A percentile compares a stretch with the other conserved stretches of the same genome.
Evolutionary conservation across 2,329 filamentous ascomycete genomes (phyloP).

Genomic region (Neospermospora avenae): DNA sequence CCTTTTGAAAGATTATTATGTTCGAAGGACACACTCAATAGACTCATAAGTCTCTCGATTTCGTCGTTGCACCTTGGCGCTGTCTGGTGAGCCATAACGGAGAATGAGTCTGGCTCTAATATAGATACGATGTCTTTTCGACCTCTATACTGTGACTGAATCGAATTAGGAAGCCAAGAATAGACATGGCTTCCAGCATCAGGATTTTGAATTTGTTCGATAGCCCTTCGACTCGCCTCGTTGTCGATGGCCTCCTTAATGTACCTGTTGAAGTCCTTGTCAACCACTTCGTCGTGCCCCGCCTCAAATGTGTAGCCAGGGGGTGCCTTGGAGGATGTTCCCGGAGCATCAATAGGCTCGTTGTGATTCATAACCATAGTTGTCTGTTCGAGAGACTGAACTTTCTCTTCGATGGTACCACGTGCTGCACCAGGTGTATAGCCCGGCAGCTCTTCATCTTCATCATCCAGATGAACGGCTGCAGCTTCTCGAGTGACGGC

Average conservation of each 20-base stretch:
- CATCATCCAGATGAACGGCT: background rate
- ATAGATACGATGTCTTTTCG: conserved; percentile 11
- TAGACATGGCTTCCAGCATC: background rate
- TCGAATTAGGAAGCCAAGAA: conserved; percentile 16
- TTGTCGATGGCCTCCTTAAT: conserved; percentile 17
- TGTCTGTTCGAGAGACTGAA: conserved; percentile 8
- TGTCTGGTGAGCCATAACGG: conserved; percentile 23
- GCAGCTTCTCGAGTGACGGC: background rate
- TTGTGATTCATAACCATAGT: conserved; percentile 2
- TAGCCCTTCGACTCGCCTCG: conserved; percentile 12
- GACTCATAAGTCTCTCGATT: conserved; percentile 12
- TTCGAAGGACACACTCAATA: conserved; percentile 14
- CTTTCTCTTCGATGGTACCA: conserved; percentile 11
- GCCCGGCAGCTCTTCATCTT: conserved; percentile 13
- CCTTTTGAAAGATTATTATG: background rate
- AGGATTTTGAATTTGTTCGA: conserved; percentile 10
- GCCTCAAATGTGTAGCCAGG: conserved; percentile 24
- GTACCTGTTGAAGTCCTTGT: conserved; percentile 18
- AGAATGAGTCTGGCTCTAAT: conserved; percentile 18
- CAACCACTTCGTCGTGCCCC: conserved; percentile 9
- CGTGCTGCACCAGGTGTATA: conserved; percentile 13
- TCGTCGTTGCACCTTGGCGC: conserved; percentile 16
- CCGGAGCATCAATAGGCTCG: background rate
- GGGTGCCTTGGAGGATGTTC: conserved; percentile 9
- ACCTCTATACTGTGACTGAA: conserved; percentile 7